These are phyloP conservation scores for Aspergillus japonicus DNA, from an alignment of 2,329 filamentous ascomycete species.

Conservation along the genomic window DNA sequence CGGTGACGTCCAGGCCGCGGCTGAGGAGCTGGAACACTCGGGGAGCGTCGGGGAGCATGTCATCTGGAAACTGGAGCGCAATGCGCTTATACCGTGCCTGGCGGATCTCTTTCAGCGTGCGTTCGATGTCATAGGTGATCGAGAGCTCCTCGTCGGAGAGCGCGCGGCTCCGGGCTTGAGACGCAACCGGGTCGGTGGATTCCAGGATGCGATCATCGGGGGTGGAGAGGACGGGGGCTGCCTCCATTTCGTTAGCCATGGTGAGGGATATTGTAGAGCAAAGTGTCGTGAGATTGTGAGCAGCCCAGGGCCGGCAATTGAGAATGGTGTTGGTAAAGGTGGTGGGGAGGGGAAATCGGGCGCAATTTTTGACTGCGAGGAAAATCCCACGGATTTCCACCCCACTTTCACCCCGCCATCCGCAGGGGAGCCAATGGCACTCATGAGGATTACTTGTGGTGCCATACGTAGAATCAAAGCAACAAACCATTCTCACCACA, in stretches of 20 bases:
- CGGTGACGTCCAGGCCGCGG: slow-evolving; percentile 46
- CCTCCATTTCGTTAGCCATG: slow-evolving; percentile 36
- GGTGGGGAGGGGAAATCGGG: slow-evolving; percentile 12
- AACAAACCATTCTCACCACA: neutral
- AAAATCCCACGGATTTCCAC: slow-evolving; percentile 15
- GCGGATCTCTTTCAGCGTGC: slow-evolving; percentile 75
- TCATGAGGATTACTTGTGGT: slow-evolving; percentile 1
- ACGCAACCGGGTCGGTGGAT: slow-evolving; percentile 46
- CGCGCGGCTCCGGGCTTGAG: slow-evolving; percentile 31
- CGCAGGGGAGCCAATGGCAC: slow-evolving; percentile 18
- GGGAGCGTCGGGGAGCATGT: slow-evolving; percentile 84
- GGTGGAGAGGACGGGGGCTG: slow-evolving; percentile 61
- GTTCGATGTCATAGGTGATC: slow-evolving; percentile 78
- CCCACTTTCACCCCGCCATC: slow-evolving; percentile 36
- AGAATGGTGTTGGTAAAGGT: neutral
- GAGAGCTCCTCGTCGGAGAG: slow-evolving; percentile 68
- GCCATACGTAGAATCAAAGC: neutral
- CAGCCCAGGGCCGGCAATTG: neutral
- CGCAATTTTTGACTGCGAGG: slow-evolving; percentile 21
- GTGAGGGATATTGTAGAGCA: neutral
- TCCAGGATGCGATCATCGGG: slow-evolving; percentile 62
- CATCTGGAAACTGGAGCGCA: slow-evolving; percentile 92
- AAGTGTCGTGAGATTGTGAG: neutral
- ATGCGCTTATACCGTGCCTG: slow-evolving; percentile 70
- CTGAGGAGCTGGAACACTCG: slow-evolving; percentile 70